phyloP scores from a whole-genome alignment of 306 rosid genomes.

The Arachis hypogaea region DNA sequence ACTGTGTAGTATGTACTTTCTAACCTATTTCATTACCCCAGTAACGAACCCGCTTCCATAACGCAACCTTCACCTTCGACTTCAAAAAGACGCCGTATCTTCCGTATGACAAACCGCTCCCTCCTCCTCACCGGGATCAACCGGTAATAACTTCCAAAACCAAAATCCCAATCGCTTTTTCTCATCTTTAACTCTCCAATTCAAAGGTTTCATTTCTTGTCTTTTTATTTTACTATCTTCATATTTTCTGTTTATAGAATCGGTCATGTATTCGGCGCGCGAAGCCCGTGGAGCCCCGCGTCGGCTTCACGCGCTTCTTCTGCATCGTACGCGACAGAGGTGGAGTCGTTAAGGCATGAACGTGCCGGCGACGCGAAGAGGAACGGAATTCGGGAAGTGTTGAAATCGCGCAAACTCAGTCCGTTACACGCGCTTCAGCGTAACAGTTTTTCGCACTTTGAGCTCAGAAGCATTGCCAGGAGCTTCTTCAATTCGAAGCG shows the following conservation, averaged over 20 bases:
- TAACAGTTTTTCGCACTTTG: conserved; percentile 45
- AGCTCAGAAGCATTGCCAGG: conserved; percentile 55
- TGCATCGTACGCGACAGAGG: neutral
- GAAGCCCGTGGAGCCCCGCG: conserved; percentile 31
- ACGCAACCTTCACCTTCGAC: too few species aligned
- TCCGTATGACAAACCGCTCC: neutral
- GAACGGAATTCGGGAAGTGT: conserved; percentile 41
- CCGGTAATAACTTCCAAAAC: neutral
- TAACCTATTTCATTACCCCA: too few species aligned
- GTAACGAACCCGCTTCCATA: too few species aligned
- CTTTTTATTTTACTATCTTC: neutral
- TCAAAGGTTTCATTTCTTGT: neutral
- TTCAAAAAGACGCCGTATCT: neutral
- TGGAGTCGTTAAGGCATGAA: neutral
- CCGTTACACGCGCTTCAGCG: conserved; percentile 57
- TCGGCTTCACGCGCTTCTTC: conserved; percentile 36
- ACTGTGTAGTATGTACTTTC: too few species aligned
- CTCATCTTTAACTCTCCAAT: neutral
- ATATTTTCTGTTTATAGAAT: conserved; percentile 21
- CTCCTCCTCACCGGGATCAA: neutral
- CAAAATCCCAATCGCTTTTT: neutral
- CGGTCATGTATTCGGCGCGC: conserved; percentile 29
- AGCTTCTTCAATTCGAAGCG: conserved; percentile 60
- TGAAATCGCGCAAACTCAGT: conserved; percentile 34
- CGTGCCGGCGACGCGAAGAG: conserved; percentile 38